Percentiles rank a stretch among this genome's conserved stretches.
Conservation (phyloP, 495 filamentous ascomycete species). For the Neurospora sublineolata region DNA sequence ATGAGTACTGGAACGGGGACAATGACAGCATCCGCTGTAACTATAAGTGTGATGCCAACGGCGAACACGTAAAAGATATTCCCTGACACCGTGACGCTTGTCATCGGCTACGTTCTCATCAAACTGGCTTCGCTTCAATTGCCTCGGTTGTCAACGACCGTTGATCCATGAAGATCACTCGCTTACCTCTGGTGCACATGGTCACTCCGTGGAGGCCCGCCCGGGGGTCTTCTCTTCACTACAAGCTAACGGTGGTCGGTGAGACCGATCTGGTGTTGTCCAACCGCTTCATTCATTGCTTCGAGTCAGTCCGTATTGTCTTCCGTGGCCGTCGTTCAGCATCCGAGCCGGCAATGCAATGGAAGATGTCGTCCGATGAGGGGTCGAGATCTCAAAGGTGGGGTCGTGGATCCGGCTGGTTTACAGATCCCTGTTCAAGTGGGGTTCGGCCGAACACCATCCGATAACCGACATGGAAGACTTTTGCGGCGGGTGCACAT, state of each 20-base stretch:
- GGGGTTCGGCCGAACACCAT: background rate
- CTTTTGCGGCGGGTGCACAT: background rate
- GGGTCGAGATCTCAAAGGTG: background rate
- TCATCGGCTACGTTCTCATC: too few species aligned
- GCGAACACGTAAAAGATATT: too few species aligned
- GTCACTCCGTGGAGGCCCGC: background rate
- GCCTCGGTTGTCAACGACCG: too few species aligned
- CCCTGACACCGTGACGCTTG: too few species aligned
- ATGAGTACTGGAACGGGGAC: too few species aligned
- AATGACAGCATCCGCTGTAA: too few species aligned
- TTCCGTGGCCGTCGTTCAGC: background rate
- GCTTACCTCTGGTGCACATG: background rate
- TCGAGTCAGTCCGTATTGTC: background rate
- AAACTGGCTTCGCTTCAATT: too few species aligned
- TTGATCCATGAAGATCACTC: too few species aligned
- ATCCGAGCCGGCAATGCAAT: background rate
- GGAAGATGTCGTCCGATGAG: background rate
- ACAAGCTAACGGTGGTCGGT: background rate
- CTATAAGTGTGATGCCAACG: too few species aligned
- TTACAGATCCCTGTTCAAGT: background rate
- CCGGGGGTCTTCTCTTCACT: background rate
- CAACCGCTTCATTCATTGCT: background rate
- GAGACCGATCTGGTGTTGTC: background rate
- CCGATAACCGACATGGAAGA: background rate
- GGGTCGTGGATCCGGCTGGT: background rate